phyloP scores from a whole-genome alignment of 1,284 basidiomycete species.

The Leccinum griseonigrum region DNA sequence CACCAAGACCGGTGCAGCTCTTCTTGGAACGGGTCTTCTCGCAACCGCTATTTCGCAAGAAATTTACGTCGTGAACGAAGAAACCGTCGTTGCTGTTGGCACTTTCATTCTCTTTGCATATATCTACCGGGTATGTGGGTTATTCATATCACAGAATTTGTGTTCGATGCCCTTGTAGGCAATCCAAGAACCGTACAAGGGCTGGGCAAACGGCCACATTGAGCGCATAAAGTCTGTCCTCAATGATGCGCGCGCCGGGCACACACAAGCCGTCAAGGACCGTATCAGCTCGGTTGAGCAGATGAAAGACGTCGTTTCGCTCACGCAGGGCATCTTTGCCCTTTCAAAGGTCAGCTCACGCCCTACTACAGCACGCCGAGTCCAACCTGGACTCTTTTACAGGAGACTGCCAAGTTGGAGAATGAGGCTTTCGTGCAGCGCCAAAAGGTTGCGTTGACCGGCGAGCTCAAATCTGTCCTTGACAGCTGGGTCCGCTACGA shows the following conservation, averaged over 20 bases:
- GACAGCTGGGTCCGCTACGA: constrained; percentile 99
- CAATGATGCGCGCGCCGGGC: constrained; percentile 80
- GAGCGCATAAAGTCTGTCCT: constrained; percentile 82
- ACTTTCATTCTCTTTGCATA: constrained; percentile 87
- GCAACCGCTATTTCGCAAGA: constrained; percentile 97
- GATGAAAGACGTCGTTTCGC: constrained; percentile 91
- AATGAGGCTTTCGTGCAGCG: constrained; percentile 87
- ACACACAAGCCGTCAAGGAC: constrained; percentile 91
- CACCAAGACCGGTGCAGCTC: constrained; percentile 92
- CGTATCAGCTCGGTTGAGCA: constrained; percentile 90
- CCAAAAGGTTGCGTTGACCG: constrained; percentile 84
- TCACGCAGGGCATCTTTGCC: constrained; percentile 89
- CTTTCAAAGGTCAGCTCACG: constrained; percentile 75
- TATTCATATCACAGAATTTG: not conserved
- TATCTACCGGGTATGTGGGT: constrained; percentile 71
- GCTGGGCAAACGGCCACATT: constrained; percentile 91
- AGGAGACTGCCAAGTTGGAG: constrained; percentile 94
- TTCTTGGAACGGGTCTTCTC: constrained; percentile 87
- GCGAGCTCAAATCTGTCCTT: constrained; percentile 92
- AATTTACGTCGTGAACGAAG: constrained; percentile 97
- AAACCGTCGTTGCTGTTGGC: constrained; percentile 81
- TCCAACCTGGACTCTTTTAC: constrained; percentile 4
- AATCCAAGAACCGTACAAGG: constrained; percentile 79
- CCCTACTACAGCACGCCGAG: not conserved
- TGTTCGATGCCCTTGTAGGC: constrained; percentile 11